Evolutionary conservation across 192 early-diverging fungal genomes (phyloP), one percentile per base, ranked within the genome.

Genomic region (Coemansia sp.): DNA sequence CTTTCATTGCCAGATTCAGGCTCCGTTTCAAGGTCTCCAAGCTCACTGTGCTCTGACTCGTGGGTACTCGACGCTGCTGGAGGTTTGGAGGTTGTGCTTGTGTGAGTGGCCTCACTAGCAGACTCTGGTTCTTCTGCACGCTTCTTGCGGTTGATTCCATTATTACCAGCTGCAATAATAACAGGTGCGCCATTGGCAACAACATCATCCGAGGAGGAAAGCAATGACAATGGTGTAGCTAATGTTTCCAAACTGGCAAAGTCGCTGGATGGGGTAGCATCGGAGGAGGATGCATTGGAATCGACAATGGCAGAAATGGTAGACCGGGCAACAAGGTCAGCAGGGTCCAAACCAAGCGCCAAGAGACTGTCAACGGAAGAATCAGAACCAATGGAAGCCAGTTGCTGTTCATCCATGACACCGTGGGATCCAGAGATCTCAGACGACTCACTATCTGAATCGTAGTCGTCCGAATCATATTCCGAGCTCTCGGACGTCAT

Each of bases 101-200:
- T 48, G 47, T 32, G 32, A 0, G 32, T 32, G 32, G 32, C 32
- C 32, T 32, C 32, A 32, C 32, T 32, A 32, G 32, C 32, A 32
- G 32, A 32, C 32, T 32, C 32, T 32, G 1, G 3, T 23, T 54
- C 52, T 13, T 21, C 52, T 26, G 52, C 57, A 38, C 57, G 57
- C 57, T 59, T 54, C 23, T 26, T 59, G 57, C 56, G 56, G 12
- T 59, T 59, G 39, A 59, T 32, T 5, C 57, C 57, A 39, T 59
- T 59, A 38, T 59, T 59, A 10, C 57, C 57, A 16, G 57, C 57
- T 6, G 57, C 57, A 38, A 59, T 41, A 41, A 59, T 59, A 6
- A 7, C 16, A 13, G 57, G 57, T 5, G 57, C 38, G 9, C 38
- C 39, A 18, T 59, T 16, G 2, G 12, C 57, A 41, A 15, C 26